phyloP scores from a whole-genome alignment of 192 early-diverging fungal species.

The Globomyces pollinis-pini region DNA sequence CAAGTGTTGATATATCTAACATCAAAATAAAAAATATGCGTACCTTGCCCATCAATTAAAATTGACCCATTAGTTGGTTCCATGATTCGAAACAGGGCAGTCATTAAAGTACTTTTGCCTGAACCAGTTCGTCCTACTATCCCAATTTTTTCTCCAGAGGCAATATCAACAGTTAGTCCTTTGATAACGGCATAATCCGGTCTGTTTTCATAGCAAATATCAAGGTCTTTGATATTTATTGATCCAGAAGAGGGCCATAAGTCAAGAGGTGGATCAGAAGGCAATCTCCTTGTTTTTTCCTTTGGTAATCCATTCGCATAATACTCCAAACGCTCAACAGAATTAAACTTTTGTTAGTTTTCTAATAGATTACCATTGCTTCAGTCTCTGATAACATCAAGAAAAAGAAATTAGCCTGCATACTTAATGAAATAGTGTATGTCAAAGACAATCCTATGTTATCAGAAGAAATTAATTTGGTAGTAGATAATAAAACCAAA shows the following conservation, averaged over 20 bases:
- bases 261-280: conserved; percentile 13
- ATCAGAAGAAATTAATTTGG: not conserved
- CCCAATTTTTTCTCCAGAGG: conserved; percentile 66
- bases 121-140: conserved; percentile 79
- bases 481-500: conserved; percentile 12
- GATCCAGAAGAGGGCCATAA: conserved; percentile 22
- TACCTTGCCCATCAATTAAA: conserved; percentile 54
- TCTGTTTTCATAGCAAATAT: conserved; percentile 47
- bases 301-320: conserved; percentile 20
- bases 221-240: conserved; percentile 53
- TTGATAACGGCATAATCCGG: conserved; percentile 57
- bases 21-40: conserved; percentile 10
- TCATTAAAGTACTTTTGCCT: conserved; percentile 61
- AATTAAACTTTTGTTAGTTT: conserved; percentile 17
- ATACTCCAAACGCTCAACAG: conserved; percentile 34
- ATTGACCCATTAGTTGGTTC: conserved; percentile 48
- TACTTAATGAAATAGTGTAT: not conserved
- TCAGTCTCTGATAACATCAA: conserved; percentile 49
- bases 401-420: not conserved
- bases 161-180: conserved; percentile 59
- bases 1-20: conserved; percentile 31
- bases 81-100: conserved; percentile 53
- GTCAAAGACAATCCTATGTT: not conserved
- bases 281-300: not conserved
- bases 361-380: not conserved